phyloP scores from a whole-genome alignment of 2,329 filamentous ascomycete genomes.

The Penicillium verrucosum region DNA sequence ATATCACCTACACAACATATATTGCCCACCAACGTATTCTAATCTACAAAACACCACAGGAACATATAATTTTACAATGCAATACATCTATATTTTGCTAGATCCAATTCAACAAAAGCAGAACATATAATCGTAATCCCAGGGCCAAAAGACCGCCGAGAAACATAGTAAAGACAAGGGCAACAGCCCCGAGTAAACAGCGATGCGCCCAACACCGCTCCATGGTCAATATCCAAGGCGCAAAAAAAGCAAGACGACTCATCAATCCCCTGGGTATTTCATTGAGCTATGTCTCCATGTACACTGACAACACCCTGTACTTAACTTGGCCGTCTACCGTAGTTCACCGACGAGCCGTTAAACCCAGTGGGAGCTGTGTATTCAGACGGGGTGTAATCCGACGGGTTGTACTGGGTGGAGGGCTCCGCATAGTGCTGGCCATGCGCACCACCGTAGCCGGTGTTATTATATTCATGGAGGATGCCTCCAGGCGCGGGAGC shows the following conservation, averaged over 20 bases:
- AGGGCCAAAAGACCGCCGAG: neutral
- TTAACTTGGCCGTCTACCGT: conserved; percentile 13
- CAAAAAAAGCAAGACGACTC: conserved; percentile 18
- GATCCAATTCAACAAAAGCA: neutral
- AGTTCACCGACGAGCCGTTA: conserved; percentile 20
- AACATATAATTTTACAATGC: neutral
- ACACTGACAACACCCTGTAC: neutral
- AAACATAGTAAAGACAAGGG: conserved; percentile 11
- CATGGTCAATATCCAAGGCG: conserved; percentile 29
- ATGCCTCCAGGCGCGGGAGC: conserved; percentile 28
- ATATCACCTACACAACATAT: neutral
- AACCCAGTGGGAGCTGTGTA: conserved; percentile 14
- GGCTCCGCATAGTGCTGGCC: conserved; percentile 30
- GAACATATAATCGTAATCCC: conserved; percentile 13
- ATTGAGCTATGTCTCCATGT: neutral
- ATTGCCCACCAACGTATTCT: neutral
- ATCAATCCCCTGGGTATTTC: conserved; percentile 21
- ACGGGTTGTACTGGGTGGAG: conserved; percentile 4
- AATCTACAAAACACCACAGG: neutral
- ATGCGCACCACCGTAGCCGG: conserved; percentile 42
- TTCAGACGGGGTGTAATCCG: conserved; percentile 9
- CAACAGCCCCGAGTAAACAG: conserved; percentile 13
- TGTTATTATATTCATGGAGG: conserved; percentile 40
- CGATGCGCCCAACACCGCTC: conserved; percentile 35
- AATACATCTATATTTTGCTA: conserved; percentile 6